phyloP scores from a whole-genome alignment of 2,329 filamentous ascomycete genomes.

The Triangularia verruculosa region DNA sequence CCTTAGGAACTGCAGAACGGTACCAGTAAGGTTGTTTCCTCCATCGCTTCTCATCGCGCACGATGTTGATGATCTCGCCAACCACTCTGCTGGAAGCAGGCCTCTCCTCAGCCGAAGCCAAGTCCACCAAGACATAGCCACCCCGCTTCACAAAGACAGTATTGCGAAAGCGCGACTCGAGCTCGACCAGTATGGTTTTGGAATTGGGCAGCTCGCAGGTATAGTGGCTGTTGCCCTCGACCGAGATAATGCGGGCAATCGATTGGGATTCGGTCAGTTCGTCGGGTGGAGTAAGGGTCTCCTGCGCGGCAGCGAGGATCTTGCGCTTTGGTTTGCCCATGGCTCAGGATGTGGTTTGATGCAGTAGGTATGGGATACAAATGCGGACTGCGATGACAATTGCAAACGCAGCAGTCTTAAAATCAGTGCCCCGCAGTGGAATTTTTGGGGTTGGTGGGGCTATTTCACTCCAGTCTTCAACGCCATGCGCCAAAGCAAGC shows the following conservation, averaged over 20 bases:
- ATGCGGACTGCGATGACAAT: neutral
- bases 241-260: slow-evolving; percentile 75
- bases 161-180: slow-evolving; percentile 81
- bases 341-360: neutral
- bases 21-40: slow-evolving; percentile 86
- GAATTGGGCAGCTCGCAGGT: slow-evolving; percentile 68
- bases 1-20: neutral
- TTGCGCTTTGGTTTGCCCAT: slow-evolving; percentile 77
- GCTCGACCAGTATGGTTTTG: slow-evolving; percentile 69
- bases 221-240: slow-evolving; percentile 88
- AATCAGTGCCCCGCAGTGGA: slow-evolving; percentile 11
- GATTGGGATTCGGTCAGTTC: slow-evolving; percentile 59
- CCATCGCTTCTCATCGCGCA: slow-evolving; percentile 89
- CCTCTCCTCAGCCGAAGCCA: slow-evolving; percentile 56
- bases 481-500: too few relatives aligned
- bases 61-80: slow-evolving; percentile 90
- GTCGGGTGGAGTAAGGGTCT: slow-evolving; percentile 59
- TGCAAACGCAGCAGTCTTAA: neutral
- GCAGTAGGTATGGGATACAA: neutral
- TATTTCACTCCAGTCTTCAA: too few relatives aligned
- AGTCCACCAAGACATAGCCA: slow-evolving; percentile 80
- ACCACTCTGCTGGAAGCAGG: slow-evolving; percentile 69
- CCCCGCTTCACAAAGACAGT: slow-evolving; percentile 92
- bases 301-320: slow-evolving; percentile 73
- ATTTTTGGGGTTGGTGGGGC: slow-evolving; percentile 16